These are phyloP conservation scores for Serendipita sp. DNA, from an alignment of 1,284 basidiomycete genomes.

Conservation along the genomic window DNA sequence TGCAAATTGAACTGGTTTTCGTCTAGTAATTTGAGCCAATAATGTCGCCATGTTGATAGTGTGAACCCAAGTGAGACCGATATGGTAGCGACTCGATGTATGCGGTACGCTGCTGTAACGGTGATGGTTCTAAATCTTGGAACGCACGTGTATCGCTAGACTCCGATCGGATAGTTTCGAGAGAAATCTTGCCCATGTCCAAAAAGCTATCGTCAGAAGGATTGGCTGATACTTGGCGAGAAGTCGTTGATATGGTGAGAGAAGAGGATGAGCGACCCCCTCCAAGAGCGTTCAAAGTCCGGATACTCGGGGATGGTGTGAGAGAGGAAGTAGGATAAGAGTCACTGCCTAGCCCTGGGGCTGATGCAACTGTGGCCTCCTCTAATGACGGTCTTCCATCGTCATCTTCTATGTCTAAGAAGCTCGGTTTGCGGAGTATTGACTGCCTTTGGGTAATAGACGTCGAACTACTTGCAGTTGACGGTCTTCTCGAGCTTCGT, in stretches of 20 bases:
- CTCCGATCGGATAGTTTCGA: not conserved
- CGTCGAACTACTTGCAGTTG: not conserved
- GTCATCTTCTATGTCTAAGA: slow-evolving; percentile 2
- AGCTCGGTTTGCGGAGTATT: not conserved
- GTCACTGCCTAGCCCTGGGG: not conserved
- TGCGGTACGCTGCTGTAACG: no score
- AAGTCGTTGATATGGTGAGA: not conserved
- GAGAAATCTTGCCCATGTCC: slow-evolving; percentile 2
- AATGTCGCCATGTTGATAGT: no score
- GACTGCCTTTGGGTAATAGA: not conserved
- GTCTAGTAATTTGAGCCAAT: no score
- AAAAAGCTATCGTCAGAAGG: not conserved
- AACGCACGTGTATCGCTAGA: not conserved
- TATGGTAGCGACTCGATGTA: no score
- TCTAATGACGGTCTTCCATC: slow-evolving; percentile 4
- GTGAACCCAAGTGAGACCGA: no score
- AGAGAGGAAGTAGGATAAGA: not conserved
- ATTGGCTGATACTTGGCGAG: not conserved
- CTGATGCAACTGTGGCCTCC: not conserved
- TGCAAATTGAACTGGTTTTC: no score
- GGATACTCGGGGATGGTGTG: not conserved
- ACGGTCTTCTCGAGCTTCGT: not conserved
- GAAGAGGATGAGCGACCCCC: not conserved
- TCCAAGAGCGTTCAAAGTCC: not conserved
- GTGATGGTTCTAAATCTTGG: no score